Percentiles rank a stretch among this genome's conserved stretches.
Evolutionary conservation across 768 basidiomycete genomes (phyloP).

Genomic region (Mycena indigotica): DNA sequence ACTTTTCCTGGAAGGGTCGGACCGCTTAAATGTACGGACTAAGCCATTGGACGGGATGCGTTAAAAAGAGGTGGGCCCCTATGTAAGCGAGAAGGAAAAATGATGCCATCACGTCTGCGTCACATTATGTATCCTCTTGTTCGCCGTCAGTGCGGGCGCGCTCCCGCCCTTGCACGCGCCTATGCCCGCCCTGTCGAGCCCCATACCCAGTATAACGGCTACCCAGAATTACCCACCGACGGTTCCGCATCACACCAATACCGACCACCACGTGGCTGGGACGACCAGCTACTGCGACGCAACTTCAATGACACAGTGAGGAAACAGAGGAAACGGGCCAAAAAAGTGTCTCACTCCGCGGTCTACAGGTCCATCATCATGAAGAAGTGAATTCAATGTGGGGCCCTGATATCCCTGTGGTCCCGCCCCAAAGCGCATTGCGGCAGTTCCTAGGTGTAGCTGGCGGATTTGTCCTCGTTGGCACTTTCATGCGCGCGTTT

Average conservation of each 20-base stretch:
- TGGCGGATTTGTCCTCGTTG: slow-evolving; percentile 65
- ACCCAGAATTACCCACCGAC: slow-evolving; percentile 67
- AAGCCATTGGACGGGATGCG: slow-evolving; percentile 17
- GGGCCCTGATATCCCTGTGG: slow-evolving; percentile 75
- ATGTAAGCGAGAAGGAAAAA: slow-evolving; percentile 18
- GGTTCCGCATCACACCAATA: slow-evolving; percentile 58
- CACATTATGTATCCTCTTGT: slow-evolving; percentile 33
- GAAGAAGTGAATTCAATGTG: slow-evolving; percentile 86
- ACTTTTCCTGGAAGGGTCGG: not conserved
- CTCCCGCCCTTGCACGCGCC: slow-evolving; percentile 22
- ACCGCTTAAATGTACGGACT: slow-evolving; percentile 5
- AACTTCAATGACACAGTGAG: slow-evolving; percentile 81
- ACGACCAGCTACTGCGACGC: slow-evolving; percentile 73
- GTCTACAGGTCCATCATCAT: slow-evolving; percentile 72
- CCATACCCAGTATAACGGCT: slow-evolving; percentile 73
- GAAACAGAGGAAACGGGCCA: too few relatives aligned
- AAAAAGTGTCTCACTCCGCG: slow-evolving; percentile 24
- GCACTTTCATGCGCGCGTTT: slow-evolving; percentile 55
- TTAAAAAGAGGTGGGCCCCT: slow-evolving; percentile 14
- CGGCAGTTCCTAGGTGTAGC: slow-evolving; percentile 66
- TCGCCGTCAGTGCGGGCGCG: slow-evolving; percentile 21
- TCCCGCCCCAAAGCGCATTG: slow-evolving; percentile 61
- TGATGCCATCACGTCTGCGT: slow-evolving; percentile 23
- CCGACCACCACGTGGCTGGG: slow-evolving; percentile 69
- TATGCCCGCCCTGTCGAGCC: slow-evolving; percentile 39